Evolutionary conservation across 1,284 basidiomycete species (phyloP).

Genomic region (Trametes pubescens): DNA sequence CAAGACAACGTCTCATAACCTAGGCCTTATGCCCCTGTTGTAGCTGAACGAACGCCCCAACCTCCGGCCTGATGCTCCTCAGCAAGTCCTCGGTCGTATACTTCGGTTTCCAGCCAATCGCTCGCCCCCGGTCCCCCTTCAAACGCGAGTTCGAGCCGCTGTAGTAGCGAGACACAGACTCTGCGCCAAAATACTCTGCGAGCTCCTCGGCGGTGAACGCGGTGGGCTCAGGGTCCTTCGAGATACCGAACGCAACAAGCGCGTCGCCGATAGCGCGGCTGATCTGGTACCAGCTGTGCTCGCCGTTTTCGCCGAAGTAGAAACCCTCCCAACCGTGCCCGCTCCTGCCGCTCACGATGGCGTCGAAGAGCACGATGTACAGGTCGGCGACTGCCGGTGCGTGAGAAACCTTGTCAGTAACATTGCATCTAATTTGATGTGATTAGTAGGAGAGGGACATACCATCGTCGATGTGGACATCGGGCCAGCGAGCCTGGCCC

Average conservation of each 20-base stretch:
- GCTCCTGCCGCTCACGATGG: conserved; percentile 21
- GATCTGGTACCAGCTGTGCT: conserved; percentile 47
- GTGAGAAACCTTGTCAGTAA: neutral
- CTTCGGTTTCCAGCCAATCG: conserved; percentile 50
- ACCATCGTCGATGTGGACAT: conserved; percentile 42
- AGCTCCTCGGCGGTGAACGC: conserved; percentile 43
- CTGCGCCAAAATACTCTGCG: conserved; percentile 28
- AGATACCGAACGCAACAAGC: conserved; percentile 38
- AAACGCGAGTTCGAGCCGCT: conserved; percentile 51
- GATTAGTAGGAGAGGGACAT: neutral
- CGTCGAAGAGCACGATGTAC: conserved; percentile 36
- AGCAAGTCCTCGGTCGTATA: conserved; percentile 35
- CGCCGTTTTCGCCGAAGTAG: conserved; percentile 56
- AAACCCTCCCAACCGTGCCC: conserved; percentile 52
- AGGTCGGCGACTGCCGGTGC: conserved; percentile 34
- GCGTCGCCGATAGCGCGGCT: conserved; percentile 46
- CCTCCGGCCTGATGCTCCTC: conserved; percentile 23
- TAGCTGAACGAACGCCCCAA: conserved; percentile 11
- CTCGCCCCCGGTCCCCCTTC: conserved; percentile 47
- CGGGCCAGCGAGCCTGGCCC: conserved; percentile 41
- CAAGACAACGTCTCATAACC: too few relatives aligned
- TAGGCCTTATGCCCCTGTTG: neutral
- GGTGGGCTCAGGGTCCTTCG: conserved; percentile 37
- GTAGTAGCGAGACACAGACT: conserved; percentile 34
- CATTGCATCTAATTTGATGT: neutral